Base-by-base conservation (phyloP, 148 eudicot genomes). In the Cornus controversa region DNA sequence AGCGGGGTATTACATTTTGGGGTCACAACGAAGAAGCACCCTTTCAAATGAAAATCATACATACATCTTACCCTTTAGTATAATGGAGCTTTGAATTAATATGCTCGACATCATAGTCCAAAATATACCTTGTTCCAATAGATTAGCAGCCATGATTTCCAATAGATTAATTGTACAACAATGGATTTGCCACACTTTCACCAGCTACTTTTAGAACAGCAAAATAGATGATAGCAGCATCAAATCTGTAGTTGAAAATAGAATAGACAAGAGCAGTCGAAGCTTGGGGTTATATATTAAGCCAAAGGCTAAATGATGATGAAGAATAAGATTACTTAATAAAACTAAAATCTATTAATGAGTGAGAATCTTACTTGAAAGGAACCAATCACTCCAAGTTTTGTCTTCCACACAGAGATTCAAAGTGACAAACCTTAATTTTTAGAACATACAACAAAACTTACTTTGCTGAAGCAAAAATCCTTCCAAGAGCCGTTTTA, bases 121-220 rank as follows among this genome's bases (percentile, higher is more conserved):
- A n/a, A n/a, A n/a, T 57, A 34, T 87, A 96, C 98, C 96, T 96
- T 96, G 50, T 97, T 96, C 70, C 97, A 87, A 96, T 58, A 92
- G 95, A 83, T 89, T 81, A 67, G 97, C 92, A 81, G 92, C 90
- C 99, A 96, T 96, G 72, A 92, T 92, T 87, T 96, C 99, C 79
- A 96, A 87, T 15, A 96, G 82, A 71, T 83, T 87, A 36, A 96
- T 84, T 22, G 99, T 93, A 96, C 82, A 85, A 54, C 92, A 96
- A 84, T n/a, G 99, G 99, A 77, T 93, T 93, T 72, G 84, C 84
- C 31, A 93, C 98, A 83, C 99, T 96, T 87, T 96, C 98, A 75
- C 98, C 99, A 71, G 93, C 99, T 62, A 98, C 99, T 85, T 96
- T 96, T 71, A 96, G 63, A 47, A 98, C 99, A 85, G 99, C 98